phyloP scores from a whole-genome alignment of 139 green algal genomes.

The Chlamydomonas schloesseri region DNA sequence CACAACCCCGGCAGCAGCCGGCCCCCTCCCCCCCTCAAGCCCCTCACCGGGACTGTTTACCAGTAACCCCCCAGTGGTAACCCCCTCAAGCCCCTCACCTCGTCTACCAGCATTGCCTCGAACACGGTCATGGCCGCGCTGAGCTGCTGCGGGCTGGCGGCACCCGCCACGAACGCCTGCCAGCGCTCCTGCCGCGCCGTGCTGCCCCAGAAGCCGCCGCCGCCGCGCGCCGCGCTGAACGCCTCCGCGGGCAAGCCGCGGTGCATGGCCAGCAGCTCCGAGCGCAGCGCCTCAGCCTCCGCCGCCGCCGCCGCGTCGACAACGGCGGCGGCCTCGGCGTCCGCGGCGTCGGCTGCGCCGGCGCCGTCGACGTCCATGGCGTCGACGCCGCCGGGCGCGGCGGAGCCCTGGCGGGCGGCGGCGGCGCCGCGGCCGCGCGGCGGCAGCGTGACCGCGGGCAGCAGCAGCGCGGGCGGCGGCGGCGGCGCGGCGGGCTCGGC shows the following conservation, averaged over 20 bases:
- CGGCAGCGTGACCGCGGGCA: neutral
- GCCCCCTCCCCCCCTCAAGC: no score
- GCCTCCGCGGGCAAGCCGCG: conserved; percentile 30
- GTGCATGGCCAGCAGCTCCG: conserved; percentile 38
- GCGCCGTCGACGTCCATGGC: neutral
- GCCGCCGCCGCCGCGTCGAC: neutral
- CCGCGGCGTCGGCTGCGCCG: conserved; percentile 14
- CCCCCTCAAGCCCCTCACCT: conserved; percentile 3
- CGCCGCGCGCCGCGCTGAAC: conserved; percentile 17
- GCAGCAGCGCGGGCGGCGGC: conserved; percentile 28
- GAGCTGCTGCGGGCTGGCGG: conserved; percentile 44
- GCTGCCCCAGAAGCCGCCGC: conserved; percentile 50
- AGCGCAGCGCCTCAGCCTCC: conserved; percentile 45
- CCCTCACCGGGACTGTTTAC: no score
- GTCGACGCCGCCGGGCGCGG: neutral
- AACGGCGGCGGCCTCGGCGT: neutral
- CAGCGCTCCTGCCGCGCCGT: conserved; percentile 38
- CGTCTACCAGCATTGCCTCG: conserved; percentile 64
- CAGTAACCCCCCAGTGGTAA: no score
- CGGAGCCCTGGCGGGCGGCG: neutral
- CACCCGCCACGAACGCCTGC: conserved; percentile 37
- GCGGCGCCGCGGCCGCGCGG: neutral
- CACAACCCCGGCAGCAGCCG: neutral
- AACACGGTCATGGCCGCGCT: conserved; percentile 62
- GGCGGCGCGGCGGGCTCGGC: neutral